Evolutionary conservation across 164 flowering plant species (phyloP).

Genomic region (Tetrastigma voinierianum): DNA sequence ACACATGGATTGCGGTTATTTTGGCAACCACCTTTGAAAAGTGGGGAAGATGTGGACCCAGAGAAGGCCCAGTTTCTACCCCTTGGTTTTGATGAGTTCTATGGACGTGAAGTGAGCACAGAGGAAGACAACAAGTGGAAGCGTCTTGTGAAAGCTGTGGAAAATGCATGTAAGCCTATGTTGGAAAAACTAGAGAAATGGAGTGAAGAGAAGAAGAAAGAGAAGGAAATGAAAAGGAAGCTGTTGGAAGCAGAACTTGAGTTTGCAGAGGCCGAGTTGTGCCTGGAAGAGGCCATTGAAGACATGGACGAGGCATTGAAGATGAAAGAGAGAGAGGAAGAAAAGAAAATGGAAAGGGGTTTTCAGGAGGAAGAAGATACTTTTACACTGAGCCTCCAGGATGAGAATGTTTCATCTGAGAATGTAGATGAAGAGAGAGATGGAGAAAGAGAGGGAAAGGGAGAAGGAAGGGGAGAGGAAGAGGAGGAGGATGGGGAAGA

Average conservation of each 20-base stretch:
- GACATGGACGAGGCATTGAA: conserved; percentile 69
- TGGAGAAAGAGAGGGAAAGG: conserved; percentile 38
- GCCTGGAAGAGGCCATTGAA: conserved; percentile 64
- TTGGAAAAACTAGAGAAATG: conserved; percentile 57
- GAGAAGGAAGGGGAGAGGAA: conserved; percentile 49
- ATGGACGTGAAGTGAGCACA: conserved; percentile 37
- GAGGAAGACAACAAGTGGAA: conserved; percentile 31
- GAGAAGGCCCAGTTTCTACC: conserved; percentile 68
- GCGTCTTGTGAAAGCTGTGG: conserved; percentile 32
- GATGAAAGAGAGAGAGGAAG: conserved; percentile 60
- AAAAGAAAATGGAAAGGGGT: conserved; percentile 44
- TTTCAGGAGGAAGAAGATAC: conserved; percentile 36
- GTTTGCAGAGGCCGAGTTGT: conserved; percentile 64
- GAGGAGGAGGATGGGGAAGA: conserved; percentile 42
- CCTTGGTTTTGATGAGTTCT: conserved; percentile 87
- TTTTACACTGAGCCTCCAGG: conserved; percentile 21
- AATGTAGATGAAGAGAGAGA: conserved; percentile 21
- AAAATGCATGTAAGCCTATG: conserved; percentile 35
- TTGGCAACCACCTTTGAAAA: conserved; percentile 78
- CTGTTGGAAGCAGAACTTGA: conserved; percentile 62
- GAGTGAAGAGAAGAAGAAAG: conserved; percentile 72
- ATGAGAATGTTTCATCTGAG: conserved; percentile 22
- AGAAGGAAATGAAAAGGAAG: conserved; percentile 44
- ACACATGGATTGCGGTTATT: conserved; percentile 76
- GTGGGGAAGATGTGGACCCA: conserved; percentile 75